Percentiles rank a stretch among this genome's conserved stretches.
These are phyloP conservation scores for Corymbia maculata DNA, from an alignment of 345 rosid genomes.

Conservation along the genomic window DNA sequence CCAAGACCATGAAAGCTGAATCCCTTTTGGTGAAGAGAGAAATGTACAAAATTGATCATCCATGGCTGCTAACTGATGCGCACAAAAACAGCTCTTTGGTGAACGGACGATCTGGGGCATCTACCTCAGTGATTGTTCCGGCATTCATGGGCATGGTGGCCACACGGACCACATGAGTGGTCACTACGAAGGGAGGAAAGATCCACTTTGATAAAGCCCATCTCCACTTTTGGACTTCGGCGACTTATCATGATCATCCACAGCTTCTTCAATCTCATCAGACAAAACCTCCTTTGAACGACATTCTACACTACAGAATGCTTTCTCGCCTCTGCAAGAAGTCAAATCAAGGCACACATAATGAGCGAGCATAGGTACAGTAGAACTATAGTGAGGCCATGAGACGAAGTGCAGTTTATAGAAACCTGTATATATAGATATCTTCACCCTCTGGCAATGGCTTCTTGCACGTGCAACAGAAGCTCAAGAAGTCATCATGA, in stretches of 20 bases:
- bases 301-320: constrained; percentile 72
- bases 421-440: constrained; percentile 77
- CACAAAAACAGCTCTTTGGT: constrained; percentile 55
- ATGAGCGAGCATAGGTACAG: neutral
- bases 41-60: constrained; percentile 46
- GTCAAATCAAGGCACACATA: neutral
- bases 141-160: constrained; percentile 22
- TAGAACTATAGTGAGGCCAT: neutral
- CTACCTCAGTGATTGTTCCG: constrained; percentile 12
- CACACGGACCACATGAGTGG: neutral
- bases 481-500: constrained; percentile 43
- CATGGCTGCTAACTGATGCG: constrained; percentile 58
- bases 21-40: constrained; percentile 11
- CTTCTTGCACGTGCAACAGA: constrained; percentile 70
- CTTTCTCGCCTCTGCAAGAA: constrained; percentile 69
- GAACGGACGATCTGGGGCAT: constrained; percentile 37
- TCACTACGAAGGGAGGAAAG: constrained; percentile 4
- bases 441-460: constrained; percentile 53
- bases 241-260: constrained; percentile 7
- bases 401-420: neutral
- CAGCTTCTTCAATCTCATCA: constrained; percentile 34
- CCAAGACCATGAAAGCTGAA: constrained; percentile 24
- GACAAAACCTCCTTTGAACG: constrained; percentile 55
- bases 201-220: constrained; percentile 28
- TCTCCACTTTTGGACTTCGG: constrained; percentile 4